Evolutionary conservation across 2,329 filamentous ascomycete species (phyloP).

Genomic region (Ascochyta clinopodiicola): DNA sequence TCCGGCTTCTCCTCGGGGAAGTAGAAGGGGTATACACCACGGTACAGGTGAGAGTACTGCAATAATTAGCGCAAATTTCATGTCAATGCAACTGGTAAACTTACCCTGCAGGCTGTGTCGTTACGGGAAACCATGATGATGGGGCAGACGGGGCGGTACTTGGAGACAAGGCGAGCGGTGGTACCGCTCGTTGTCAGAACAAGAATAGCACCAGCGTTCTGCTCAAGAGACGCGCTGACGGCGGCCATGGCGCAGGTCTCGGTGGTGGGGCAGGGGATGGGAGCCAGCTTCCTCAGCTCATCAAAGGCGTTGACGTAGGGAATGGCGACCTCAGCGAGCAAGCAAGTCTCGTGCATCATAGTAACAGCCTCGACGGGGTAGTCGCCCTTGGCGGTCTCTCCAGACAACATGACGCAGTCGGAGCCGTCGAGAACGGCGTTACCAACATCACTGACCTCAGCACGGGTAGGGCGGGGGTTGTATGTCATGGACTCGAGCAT

Average conservation of each 20-base stretch:
- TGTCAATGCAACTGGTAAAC: constrained; percentile 28
- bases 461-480: constrained; percentile 96
- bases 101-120: constrained; percentile 74
- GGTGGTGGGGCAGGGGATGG: constrained; percentile 82
- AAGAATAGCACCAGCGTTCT: constrained; percentile 95
- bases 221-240: constrained; percentile 91
- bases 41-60: constrained; percentile 89
- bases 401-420: constrained; percentile 99
- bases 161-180: constrained; percentile 93
- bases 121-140: constrained; percentile 99
- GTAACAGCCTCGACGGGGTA: constrained; percentile 91
- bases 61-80: constrained; percentile 21
- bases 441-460: constrained; percentile 97
- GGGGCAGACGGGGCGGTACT: constrained; percentile 98
- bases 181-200: constrained; percentile 95
- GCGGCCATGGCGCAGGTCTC: constrained; percentile 98
- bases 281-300: constrained; percentile 84
- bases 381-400: constrained; percentile 96
- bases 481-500: constrained; percentile 99
- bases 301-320: constrained; percentile 97
- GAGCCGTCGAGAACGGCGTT: constrained; percentile 97
- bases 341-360: constrained; percentile 98
- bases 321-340: constrained; percentile 96
- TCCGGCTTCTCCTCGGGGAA: constrained; percentile 94
- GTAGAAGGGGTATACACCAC: constrained; percentile 96